phyloP scores from a whole-genome alignment of 2,329 filamentous ascomycete genomes.

The Claviceps digitariae region DNA sequence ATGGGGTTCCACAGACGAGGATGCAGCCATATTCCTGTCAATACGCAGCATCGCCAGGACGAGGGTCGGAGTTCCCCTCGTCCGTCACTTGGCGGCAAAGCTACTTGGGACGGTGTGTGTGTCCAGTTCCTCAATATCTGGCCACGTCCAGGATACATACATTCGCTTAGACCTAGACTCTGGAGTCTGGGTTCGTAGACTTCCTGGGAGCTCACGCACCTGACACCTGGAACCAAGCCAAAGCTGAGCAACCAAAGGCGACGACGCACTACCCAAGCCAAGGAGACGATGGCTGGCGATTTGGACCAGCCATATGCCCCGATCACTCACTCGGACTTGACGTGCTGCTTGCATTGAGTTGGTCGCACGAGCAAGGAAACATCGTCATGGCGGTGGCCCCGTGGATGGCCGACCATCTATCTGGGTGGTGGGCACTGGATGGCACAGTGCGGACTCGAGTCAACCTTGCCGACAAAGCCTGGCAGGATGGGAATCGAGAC shows the following conservation, averaged over 20 bases:
- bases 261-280: too few species aligned
- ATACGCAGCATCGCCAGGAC: not conserved
- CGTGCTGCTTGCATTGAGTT: not conserved
- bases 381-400: not conserved
- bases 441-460: not conserved
- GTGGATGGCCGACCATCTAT: not conserved
- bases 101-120: not conserved
- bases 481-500: not conserved
- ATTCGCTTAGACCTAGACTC: too few species aligned
- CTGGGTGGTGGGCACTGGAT: too few species aligned
- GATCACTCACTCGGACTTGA: not conserved
- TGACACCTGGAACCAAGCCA: too few species aligned
- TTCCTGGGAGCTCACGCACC: too few species aligned
- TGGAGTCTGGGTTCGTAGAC: not conserved
- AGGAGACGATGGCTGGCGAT: too few species aligned
- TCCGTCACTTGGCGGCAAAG: not conserved
- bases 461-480: not conserved
- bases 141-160: not conserved
- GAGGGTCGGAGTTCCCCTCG: not conserved
- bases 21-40: not conserved
- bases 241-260: too few species aligned
- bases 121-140: not conserved
- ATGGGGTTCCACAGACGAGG: slow-evolving; percentile 4
- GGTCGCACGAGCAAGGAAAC: not conserved
- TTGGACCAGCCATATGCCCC: not conserved